phyloP scores from a whole-genome alignment of 1,284 basidiomycete genomes.

The Leccinum ponderosum region DNA sequence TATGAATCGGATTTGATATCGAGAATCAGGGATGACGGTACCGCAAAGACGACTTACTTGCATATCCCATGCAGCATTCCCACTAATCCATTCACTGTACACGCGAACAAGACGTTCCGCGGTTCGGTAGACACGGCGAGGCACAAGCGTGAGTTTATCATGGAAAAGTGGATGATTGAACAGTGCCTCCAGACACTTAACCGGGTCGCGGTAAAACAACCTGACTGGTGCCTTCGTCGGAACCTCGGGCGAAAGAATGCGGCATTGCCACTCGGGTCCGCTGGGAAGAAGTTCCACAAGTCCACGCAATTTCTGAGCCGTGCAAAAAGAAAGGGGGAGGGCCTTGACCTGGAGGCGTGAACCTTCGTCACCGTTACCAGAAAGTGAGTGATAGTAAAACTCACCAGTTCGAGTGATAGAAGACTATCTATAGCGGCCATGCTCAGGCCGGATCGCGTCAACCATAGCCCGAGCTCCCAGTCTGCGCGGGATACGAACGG shows the following conservation, averaged over 20 bases:
- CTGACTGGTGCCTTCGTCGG: background rate
- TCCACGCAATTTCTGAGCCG: background rate
- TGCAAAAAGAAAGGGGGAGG: background rate
- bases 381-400: too few species aligned
- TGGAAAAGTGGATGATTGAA: background rate
- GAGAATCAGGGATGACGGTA: background rate
- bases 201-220: background rate
- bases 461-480: too few species aligned
- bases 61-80: background rate
- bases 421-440: too few species aligned
- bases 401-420: too few species aligned
- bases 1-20: background rate
- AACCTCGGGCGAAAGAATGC: background rate
- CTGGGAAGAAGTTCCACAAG: background rate
- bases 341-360: background rate
- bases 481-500: too few species aligned
- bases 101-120: background rate
- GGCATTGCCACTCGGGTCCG: background rate
- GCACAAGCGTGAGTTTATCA: background rate
- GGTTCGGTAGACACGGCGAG: background rate
- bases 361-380: too few species aligned
- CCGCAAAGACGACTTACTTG: background rate
- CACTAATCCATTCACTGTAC: background rate
- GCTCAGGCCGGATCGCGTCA: too few species aligned
- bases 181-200: background rate